Evolutionary conservation across 2,329 filamentous ascomycete genomes (phyloP).

Genomic region (Zopfia rhizophila): DNA sequence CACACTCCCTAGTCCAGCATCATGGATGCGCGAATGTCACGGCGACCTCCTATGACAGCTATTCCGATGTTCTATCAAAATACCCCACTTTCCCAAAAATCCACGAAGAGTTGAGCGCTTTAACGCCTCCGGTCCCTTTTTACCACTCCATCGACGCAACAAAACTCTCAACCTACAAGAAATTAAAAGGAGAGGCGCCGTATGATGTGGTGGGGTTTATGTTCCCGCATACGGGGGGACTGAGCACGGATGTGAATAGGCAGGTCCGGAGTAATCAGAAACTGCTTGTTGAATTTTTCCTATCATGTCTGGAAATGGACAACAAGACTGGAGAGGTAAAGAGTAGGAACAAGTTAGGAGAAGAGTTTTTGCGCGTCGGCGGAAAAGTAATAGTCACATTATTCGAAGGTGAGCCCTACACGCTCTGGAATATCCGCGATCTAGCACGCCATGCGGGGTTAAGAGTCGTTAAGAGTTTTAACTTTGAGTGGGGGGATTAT

Average conservation of each 20-base stretch:
- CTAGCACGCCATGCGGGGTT: slow-evolving; percentile 81
- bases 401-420: slow-evolving; percentile 95
- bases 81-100: slow-evolving; percentile 60
- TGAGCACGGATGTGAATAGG: slow-evolving; percentile 91
- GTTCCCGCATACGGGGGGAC: slow-evolving; percentile 95
- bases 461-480: slow-evolving; percentile 75
- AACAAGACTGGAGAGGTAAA: slow-evolving; percentile 20
- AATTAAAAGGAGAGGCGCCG: slow-evolving; percentile 45
- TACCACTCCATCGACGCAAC: slow-evolving; percentile 74
- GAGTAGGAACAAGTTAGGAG: not conserved
- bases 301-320: slow-evolving; percentile 33
- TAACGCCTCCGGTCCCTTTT: slow-evolving; percentile 48
- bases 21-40: slow-evolving; percentile 74
- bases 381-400: slow-evolving; percentile 81
- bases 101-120: slow-evolving; percentile 27
- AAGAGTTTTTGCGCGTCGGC: slow-evolving; percentile 59
- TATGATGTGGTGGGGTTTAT: slow-evolving; percentile 92
- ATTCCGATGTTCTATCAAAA: slow-evolving; percentile 63
- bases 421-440: slow-evolving; percentile 93
- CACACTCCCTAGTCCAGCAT: slow-evolving; percentile 71
- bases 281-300: slow-evolving; percentile 46
- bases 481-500: slow-evolving; percentile 73
- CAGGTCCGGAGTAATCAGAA: slow-evolving; percentile 84
- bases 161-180: slow-evolving; percentile 54
- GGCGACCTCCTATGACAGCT: slow-evolving; percentile 74